A percentile compares a stretch with the other conserved stretches of the same genome.
These are phyloP conservation scores for Mixia osmundae DNA, from an alignment of 1,284 basidiomycete genomes.

Conservation along the genomic window DNA sequence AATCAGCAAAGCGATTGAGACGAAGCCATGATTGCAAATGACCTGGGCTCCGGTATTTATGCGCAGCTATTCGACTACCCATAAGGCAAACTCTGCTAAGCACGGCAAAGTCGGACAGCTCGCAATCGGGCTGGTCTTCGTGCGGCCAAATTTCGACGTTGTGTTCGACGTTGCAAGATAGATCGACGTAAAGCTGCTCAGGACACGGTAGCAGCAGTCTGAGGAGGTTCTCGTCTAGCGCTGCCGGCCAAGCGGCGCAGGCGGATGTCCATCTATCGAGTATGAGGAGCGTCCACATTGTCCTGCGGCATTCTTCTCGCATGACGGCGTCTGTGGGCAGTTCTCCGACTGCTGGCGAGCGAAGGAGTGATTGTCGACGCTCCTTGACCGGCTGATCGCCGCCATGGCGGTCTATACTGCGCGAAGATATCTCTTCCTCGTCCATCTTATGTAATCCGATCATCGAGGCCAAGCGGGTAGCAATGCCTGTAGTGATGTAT, in stretches of 20 bases:
- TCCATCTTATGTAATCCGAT: not conserved
- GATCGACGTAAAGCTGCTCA: no score
- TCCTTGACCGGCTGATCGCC: not conserved
- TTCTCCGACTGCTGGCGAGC: not conserved
- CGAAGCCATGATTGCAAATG: no score
- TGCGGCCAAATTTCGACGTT: no score
- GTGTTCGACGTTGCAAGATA: no score
- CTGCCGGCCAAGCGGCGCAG: not conserved
- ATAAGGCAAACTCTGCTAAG: no score
- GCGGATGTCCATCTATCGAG: not conserved
- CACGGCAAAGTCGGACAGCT: no score
- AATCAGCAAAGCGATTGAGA: no score
- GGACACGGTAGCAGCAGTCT: not conserved
- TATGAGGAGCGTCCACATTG: not conserved
- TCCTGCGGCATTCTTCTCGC: not conserved
- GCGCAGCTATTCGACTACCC: no score
- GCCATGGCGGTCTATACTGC: not conserved
- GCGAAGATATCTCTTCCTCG: constrained; percentile 1
- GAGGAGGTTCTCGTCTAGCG: not conserved
- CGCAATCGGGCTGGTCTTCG: no score
- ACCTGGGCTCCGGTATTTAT: no score
- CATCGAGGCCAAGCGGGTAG: not conserved
- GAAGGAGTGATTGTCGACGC: not conserved
- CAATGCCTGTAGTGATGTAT: not conserved
- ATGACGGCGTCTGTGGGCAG: not conserved